A percentile compares a stretch with the other conserved stretches of the same genome.
These are phyloP conservation scores for Falciphora oryzae DNA, from an alignment of 2,329 filamentous ascomycete genomes.

Conservation along the genomic window DNA sequence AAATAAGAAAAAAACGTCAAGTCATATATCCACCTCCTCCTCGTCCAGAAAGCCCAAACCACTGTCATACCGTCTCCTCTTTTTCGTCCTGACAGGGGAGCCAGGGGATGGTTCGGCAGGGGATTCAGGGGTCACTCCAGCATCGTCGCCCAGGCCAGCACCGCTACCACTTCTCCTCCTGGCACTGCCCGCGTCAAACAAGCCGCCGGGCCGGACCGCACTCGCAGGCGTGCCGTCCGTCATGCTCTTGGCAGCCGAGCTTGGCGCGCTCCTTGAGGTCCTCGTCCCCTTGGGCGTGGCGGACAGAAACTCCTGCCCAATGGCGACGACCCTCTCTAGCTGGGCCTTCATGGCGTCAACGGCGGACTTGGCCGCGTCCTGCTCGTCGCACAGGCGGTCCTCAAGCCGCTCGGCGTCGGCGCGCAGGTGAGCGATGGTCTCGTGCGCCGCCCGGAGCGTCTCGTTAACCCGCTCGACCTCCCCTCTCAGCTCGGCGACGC, in stretches of 20 bases:
- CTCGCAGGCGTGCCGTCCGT: constrained; percentile 13
- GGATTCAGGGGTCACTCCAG: no score
- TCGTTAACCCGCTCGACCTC: constrained; percentile 44
- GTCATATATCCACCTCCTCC: constrained; percentile 34
- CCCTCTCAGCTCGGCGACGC: constrained; percentile 39
- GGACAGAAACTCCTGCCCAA: constrained; percentile 40
- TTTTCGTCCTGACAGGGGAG: constrained; percentile 21
- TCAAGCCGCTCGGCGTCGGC: constrained; percentile 39
- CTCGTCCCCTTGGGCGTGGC: constrained; percentile 9
- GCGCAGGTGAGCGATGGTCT: constrained; percentile 37
- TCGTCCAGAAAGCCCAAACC: constrained; percentile 51
- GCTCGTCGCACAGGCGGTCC: constrained; percentile 31
- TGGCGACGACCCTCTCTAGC: constrained; percentile 40
- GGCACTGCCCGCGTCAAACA: constrained; percentile 11
- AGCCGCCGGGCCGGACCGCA: constrained; percentile 17
- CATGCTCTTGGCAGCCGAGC: constrained; percentile 2
- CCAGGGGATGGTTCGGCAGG: constrained; percentile 3
- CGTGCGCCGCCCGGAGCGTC: constrained; percentile 40
- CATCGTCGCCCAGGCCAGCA: constrained; percentile 13
- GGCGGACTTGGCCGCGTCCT: constrained; percentile 33
- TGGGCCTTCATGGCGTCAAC: constrained; percentile 47
- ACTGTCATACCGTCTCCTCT: constrained; percentile 46
- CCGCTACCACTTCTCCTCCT: constrained; percentile 9
- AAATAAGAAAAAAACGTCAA: not conserved
- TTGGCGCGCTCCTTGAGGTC: not conserved